Evolutionary conservation across 805 yeast species (phyloP).

Genomic region (Candida insectorum): DNA sequence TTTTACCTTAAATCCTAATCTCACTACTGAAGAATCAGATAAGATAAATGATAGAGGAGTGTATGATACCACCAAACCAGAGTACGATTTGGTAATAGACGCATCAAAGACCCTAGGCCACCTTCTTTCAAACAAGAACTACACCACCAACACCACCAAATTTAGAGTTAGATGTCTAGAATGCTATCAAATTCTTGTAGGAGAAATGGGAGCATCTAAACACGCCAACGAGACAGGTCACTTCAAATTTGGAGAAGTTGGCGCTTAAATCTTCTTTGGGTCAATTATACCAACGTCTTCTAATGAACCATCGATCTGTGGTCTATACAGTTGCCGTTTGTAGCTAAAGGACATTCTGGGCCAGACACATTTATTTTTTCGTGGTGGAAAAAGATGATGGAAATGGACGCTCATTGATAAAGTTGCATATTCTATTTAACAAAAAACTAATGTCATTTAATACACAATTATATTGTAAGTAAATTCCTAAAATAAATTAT

Average conservation of each 20-base stretch:
- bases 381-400: constrained; percentile 5
- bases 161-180: constrained; percentile 56
- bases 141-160: constrained; percentile 61
- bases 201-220: constrained; percentile 61
- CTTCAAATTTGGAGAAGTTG: constrained; percentile 57
- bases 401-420: constrained; percentile 4
- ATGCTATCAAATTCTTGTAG: constrained; percentile 51
- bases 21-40: constrained; percentile 18
- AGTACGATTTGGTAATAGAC: constrained; percentile 25
- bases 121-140: constrained; percentile 48
- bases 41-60: constrained; percentile 35
- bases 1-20: constrained; percentile 19
- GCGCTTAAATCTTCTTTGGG: too few species aligned
- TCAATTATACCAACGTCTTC: too few species aligned
- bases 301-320: too few species aligned
- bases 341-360: too few species aligned
- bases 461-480: constrained; percentile 15
- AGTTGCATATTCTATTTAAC: too few species aligned
- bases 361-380: too few species aligned
- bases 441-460: constrained; percentile 11
- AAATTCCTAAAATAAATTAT: too few species aligned
- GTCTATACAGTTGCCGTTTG: too few species aligned
- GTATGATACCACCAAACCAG: constrained; percentile 36
- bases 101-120: constrained; percentile 34
- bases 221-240: constrained; percentile 68